Base-by-base conservation (phyloP, 2,329 filamentous ascomycete genomes). In the Ophiocordyceps camponoti-floridani region DNA sequence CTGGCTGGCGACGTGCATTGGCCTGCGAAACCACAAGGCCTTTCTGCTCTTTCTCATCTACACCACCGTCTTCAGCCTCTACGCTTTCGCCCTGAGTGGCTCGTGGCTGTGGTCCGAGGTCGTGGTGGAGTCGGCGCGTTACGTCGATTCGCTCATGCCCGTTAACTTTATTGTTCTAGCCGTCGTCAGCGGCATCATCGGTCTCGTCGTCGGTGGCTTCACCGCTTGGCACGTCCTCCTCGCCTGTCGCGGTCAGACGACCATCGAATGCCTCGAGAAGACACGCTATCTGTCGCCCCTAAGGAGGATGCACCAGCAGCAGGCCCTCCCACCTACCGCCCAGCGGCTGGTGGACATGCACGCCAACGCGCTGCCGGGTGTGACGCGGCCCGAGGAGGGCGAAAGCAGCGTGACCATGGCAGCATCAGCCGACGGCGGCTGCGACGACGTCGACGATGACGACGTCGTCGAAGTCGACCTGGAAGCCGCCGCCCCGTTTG, bases 1-100 rank as follows among this genome's bases (percentile, higher is more conserved):
- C 14, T 98, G 91, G 91, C 73, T 98, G 43, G 89, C 91, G 27
- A 94, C 86, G 4, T 98, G 91, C 62, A 84, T 98, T 47, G 91
- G 91, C 18, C 68, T 98, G 50, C 78, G 77, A 57, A 98, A 98
- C 64, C 93, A 95, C 70, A 98, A 98, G 65, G 74, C 88, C 0
- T 98, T 98, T 58, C 61, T 98, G 44, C 72, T 96, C 3, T 98
- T 96, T 60, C 70, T 98, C 26, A 74, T 88, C 46, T 96, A 98
- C 61, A 86, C 84, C 0, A 84, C 82, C 4, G 49, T 94, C 2
- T 94, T 94, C 64, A 88, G 84, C 65, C 79, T 86, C 66, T 75
- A 83, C 54, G 76, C 74, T 55, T 94, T 94, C 58, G 73, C 70
- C n/a, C 75, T 87, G 13, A 78, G 84, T 7, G 79, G 73, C 8